A percentile compares a stretch with the other conserved stretches of the same genome.
phyloP scores from a whole-genome alignment of 805 yeast species.

The Nakazawaea populi region DNA sequence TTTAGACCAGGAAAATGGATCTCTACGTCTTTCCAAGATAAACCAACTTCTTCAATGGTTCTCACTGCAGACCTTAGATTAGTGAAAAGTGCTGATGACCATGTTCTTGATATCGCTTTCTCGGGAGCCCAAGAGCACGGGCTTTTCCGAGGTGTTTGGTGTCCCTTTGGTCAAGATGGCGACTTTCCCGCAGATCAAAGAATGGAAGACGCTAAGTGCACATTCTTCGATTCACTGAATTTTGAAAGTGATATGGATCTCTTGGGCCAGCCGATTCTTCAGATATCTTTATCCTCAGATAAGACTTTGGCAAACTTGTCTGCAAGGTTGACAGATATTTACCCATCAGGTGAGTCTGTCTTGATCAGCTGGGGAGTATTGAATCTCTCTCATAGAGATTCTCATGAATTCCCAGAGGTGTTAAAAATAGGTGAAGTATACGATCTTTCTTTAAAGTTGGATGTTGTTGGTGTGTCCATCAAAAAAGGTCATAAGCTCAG shows the following conservation, averaged over 20 bases:
- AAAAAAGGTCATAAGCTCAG: conserved; percentile 31
- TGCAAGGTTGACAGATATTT: conserved; percentile 33
- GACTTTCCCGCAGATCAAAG: conserved; percentile 41
- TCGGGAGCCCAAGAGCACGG: conserved; percentile 35
- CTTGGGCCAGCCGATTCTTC: conserved; percentile 32
- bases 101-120: conserved; percentile 14
- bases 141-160: conserved; percentile 36
- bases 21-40: conserved; percentile 17
- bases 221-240: conserved; percentile 27
- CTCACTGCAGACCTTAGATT: conserved; percentile 13
- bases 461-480: conserved; percentile 32
- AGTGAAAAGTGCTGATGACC: neutral
- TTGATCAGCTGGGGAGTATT: conserved; percentile 41
- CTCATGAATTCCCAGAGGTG: conserved; percentile 34
- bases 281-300: conserved; percentile 28
- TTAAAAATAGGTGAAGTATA: conserved; percentile 27
- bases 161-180: conserved; percentile 41
- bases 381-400: conserved; percentile 34
- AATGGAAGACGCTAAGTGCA: conserved; percentile 34
- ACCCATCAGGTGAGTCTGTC: conserved; percentile 32
- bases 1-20: conserved; percentile 36
- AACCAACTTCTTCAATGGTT: conserved; percentile 14
- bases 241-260: conserved; percentile 21
- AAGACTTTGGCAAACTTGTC: conserved; percentile 32
- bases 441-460: conserved; percentile 28